Base-by-base conservation (phyloP, 2,329 filamentous ascomycete species). In the Fusarium sp. region DNA sequence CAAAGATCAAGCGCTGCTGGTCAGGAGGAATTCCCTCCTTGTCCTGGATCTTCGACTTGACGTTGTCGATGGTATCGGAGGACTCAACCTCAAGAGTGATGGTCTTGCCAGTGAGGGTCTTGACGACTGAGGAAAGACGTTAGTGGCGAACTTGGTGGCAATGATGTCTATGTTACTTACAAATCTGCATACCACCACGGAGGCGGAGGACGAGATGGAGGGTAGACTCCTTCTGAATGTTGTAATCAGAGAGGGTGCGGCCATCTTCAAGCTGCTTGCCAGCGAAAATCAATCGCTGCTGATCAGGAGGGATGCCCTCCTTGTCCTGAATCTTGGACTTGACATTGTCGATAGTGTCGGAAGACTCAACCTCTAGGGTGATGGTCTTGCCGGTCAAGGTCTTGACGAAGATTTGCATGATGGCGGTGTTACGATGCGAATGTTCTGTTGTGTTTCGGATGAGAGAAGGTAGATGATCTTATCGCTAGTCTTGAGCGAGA, bases 321-420 rank as follows among this genome's bases (percentile, higher is more conserved):
- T 98, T 97, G 78, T 98, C 95, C 82, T 98, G 95, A 50, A 97
- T 98, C 89, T 97, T 98, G 49, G 87, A 90, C 90, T 98, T 97
- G 33, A 97, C 95, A 68, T 97, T 97, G 85, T 97, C 94, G 81
- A 97, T 97, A 49, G 94, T 97, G 77, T 97, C 94, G 3, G 89
- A 92, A 0, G 91, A 94, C 80, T 97, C 93, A 7, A 97, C 93
- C 83, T 96, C 84, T 40, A 80, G 78, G 58, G 79, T 81, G 73
- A 81, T 81, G 68, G 78, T 81, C 79, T 81, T 81, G 77, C 94
- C 94, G 82, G 94, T 97, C 76, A 97, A 88, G 75, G 94, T 97
- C 90, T 97, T 97, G 77, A 97, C 94, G 83, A 97, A 97, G 87
- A 97, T 97, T 88, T 97, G 94, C 94, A 97, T 96, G 81, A 73